phyloP scores from a whole-genome alignment of 768 basidiomycete genomes.

The Calocybe gangraenosa region DNA sequence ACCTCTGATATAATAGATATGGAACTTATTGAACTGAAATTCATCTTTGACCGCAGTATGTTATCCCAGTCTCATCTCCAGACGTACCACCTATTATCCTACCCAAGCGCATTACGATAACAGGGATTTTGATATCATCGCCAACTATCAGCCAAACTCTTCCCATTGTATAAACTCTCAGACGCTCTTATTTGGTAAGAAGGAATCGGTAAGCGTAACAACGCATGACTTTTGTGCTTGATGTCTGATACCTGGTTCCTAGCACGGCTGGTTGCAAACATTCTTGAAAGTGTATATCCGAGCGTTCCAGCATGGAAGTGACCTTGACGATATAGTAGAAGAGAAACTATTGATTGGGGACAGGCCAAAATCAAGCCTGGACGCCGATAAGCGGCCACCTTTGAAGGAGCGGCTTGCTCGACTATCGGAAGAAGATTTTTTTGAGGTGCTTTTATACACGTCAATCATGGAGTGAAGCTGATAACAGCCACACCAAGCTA shows the following conservation, averaged over 20 bases:
- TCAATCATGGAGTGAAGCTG: background rate
- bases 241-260: background rate
- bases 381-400: slow-evolving; percentile 45
- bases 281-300: slow-evolving; percentile 78
- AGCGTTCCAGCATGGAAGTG: slow-evolving; percentile 73
- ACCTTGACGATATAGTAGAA: slow-evolving; percentile 76
- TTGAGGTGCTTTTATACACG: slow-evolving; percentile 38
- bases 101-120: slow-evolving; percentile 74
- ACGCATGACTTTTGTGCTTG: background rate
- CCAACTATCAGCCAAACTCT: slow-evolving; percentile 68
- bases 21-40: slow-evolving; percentile 81
- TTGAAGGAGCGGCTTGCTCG: slow-evolving; percentile 55
- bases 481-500: slow-evolving; percentile 38
- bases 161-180: slow-evolving; percentile 57
- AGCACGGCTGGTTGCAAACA: slow-evolving; percentile 70
- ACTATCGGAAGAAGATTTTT: slow-evolving; percentile 45
- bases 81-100: background rate
- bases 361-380: slow-evolving; percentile 60
- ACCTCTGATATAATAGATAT: slow-evolving; percentile 71
- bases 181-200: slow-evolving; percentile 60
- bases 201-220: slow-evolving; percentile 43
- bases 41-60: slow-evolving; percentile 73
- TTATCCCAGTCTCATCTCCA: slow-evolving; percentile 9
- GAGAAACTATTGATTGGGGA: slow-evolving; percentile 81
- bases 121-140: slow-evolving; percentile 76